Base-by-base conservation (phyloP, 805 yeast species). In the Ogataea haglerorum region DNA sequence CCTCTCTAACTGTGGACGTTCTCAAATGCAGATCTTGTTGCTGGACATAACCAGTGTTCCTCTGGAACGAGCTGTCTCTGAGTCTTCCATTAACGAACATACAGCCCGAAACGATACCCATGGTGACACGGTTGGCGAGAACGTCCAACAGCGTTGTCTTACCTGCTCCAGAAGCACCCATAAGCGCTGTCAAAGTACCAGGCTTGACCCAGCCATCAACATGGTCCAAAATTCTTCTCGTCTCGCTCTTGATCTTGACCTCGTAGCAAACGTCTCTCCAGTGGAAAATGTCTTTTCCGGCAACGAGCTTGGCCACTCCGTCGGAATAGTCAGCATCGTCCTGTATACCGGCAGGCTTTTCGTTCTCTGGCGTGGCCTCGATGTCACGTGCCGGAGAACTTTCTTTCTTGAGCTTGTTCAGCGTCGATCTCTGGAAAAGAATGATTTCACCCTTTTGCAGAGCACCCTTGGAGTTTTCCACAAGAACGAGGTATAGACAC, bases 201-300 rank as follows among this genome's bases (percentile, higher is more conserved):
- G 90, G 90, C 56, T 82, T 81, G 30, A 84, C 89, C 85, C 86
- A 84, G 36, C 91, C 93, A 57, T 82, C 86, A 42, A 85, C 85
- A 46, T 75, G 72, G 46, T 70, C 68, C 56, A 84, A 64, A 46
- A 84, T 75, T 45, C 80, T 70, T 55, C 88, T 70, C 21, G 76
- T 69, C 46, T 76, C 85, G 28, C 62, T 61, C 54, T 81, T 78
- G 50, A 80, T 78, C 54, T 76, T 72, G 43, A 85, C 79, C 47
- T 80, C 83, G 57, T 83, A 85, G 54, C 82, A 75, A 31, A 85
- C 78, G 56, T 85, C 75, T 61, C 77, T 76, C 95, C 95, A 85
- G 56, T 80, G 86, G 73, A 83, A 83, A 29, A 81, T 76, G 38
- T 78, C 79, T 15, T 62, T 63, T 37, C 71, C 65, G 8, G 60